These are phyloP conservation scores for Thielaviopsis populi DNA, from an alignment of 2,329 filamentous ascomycete species.

Conservation along the genomic window DNA sequence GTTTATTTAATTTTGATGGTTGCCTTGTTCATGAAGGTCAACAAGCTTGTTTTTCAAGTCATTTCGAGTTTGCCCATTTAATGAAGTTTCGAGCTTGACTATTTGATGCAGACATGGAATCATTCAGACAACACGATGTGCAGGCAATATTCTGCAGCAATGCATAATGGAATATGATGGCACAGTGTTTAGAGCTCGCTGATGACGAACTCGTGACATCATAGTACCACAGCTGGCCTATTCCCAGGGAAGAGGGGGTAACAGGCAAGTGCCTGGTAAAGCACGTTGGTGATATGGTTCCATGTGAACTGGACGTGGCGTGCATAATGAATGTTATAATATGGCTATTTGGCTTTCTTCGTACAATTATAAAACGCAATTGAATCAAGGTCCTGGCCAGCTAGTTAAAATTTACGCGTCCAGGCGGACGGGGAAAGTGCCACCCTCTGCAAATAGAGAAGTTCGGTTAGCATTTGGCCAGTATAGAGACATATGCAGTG, in stretches of 20 bases:
- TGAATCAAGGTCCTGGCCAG: conserved; percentile 16
- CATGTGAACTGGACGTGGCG: neutral
- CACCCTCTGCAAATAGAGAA: conserved; percentile 37
- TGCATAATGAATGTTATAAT: neutral
- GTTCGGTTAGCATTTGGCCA: conserved; percentile 21
- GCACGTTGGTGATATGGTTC: too few relatives aligned
- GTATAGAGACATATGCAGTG: neutral
- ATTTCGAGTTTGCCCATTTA: neutral
- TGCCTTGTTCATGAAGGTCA: neutral
- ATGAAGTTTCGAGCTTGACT: neutral
- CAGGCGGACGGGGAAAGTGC: conserved; percentile 52
- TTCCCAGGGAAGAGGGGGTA: neutral
- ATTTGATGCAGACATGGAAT: neutral
- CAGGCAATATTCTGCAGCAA: neutral
- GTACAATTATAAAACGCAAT: neutral
- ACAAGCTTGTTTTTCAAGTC: neutral
- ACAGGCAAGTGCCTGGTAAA: neutral
- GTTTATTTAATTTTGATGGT: neutral
- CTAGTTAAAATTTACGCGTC: conserved; percentile 34
- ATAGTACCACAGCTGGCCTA: neutral
- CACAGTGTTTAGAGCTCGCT: too few relatives aligned
- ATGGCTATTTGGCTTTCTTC: conserved; percentile 1
- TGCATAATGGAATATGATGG: neutral
- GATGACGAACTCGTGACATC: too few relatives aligned
- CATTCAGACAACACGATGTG: neutral